Evolutionary conservation across 805 yeast genomes (phyloP).

Genomic region (Ogataea methylovora): DNA sequence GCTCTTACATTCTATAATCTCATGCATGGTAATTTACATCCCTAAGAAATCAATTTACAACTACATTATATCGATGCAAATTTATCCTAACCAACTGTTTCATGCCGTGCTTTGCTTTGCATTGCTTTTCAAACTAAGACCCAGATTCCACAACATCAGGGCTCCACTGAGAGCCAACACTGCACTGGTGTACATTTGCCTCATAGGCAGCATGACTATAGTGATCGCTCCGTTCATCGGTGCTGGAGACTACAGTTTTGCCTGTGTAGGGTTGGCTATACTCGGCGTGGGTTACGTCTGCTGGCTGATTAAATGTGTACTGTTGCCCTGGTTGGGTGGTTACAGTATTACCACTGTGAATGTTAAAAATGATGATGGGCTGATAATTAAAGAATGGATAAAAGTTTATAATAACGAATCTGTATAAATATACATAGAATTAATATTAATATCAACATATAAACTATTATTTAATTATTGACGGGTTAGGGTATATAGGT

Average conservation of each 20-base stretch:
- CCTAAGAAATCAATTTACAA: constrained; percentile 23
- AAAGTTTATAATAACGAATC: constrained; percentile 2
- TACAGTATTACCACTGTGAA: constrained; percentile 6
- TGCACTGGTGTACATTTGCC: constrained; percentile 29
- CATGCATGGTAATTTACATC: constrained; percentile 13
- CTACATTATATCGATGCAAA: constrained; percentile 37
- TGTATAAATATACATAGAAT: background rate
- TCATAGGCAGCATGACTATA: constrained; percentile 37
- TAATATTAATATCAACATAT: background rate
- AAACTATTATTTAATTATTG: too few relatives aligned
- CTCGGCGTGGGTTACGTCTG: constrained; percentile 13
- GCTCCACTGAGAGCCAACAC: constrained; percentile 20
- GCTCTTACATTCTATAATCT: constrained; percentile 16
- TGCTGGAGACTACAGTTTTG: constrained; percentile 13
- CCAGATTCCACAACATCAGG: constrained; percentile 12
- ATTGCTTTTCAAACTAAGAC: constrained; percentile 14
- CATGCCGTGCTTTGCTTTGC: constrained; percentile 18
- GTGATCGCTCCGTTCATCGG: constrained; percentile 45
- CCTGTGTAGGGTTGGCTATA: constrained; percentile 14
- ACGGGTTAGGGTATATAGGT: too few relatives aligned
- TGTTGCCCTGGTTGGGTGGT: constrained; percentile 10
- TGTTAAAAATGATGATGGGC: constrained; percentile 13
- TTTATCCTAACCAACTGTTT: constrained; percentile 38
- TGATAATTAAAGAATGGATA: constrained; percentile 14
- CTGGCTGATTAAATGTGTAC: constrained; percentile 12